phyloP scores from a whole-genome alignment of 208 protist genomes.

The Trypanosoma rangeli region DNA sequence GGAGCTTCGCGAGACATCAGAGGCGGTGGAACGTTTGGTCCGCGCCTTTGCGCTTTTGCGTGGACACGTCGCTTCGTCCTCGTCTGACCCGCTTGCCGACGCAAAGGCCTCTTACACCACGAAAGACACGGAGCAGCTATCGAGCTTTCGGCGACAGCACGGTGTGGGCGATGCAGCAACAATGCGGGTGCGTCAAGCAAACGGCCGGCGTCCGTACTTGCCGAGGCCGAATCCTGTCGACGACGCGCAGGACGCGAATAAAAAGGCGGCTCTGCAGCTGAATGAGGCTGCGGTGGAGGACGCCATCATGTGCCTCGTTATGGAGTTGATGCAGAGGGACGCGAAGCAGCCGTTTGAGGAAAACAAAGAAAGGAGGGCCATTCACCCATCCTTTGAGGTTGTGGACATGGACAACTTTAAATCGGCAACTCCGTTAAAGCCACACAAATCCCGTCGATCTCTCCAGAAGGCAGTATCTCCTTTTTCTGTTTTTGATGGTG shows the following conservation, averaged over 20 bases:
- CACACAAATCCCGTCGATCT: neutral
- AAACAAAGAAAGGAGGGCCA: neutral
- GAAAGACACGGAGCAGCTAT: conserved; percentile 22
- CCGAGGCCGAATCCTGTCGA: neutral
- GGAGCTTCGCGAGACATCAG: conserved; percentile 76
- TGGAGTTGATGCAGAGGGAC: conserved; percentile 28
- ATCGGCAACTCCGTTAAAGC: neutral
- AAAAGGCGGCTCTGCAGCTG: conserved; percentile 7
- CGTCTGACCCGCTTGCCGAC: neutral
- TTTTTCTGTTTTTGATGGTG: conserved; percentile 39
- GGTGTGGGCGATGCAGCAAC: conserved; percentile 29
- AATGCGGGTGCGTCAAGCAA: neutral
- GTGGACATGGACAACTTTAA: conserved; percentile 53
- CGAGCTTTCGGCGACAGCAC: conserved; percentile 23
- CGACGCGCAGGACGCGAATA: conserved; percentile 8
- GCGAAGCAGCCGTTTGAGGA: conserved; percentile 12
- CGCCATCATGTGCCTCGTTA: conserved; percentile 29
- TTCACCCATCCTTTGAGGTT: conserved; percentile 39
- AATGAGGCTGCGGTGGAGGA: conserved; percentile 28
- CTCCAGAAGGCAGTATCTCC: neutral
- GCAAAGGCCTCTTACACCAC: conserved; percentile 6
- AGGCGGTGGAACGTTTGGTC: conserved; percentile 84
- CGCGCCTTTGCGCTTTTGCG: conserved; percentile 73
- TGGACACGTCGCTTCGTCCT: conserved; percentile 29
- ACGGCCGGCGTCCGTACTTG: neutral